Evolutionary conservation across 169 alveolate genomes (phyloP).

Genomic region (Amoebophrya sp.): DNA sequence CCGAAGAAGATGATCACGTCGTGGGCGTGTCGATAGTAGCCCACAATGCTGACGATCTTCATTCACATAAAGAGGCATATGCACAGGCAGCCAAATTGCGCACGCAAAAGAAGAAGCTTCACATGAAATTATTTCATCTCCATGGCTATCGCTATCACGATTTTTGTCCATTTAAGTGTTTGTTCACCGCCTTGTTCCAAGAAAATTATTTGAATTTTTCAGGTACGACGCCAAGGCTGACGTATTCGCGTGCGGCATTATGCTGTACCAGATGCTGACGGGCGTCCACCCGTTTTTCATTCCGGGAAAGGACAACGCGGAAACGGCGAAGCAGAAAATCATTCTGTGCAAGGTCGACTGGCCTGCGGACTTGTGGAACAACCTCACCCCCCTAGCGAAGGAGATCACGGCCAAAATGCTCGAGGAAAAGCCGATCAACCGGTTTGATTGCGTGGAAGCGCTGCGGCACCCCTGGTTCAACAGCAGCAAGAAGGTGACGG

Average conservation of each 20-base stretch:
- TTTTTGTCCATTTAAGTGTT: too few relatives aligned
- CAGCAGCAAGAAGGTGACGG: too few relatives aligned
- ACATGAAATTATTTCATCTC: too few relatives aligned
- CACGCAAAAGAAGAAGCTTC: too few relatives aligned
- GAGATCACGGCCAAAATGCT: neutral
- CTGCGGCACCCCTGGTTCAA: neutral
- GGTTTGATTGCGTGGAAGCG: neutral
- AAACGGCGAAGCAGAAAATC: slow-evolving; percentile 47
- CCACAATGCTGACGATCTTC: too few relatives aligned
- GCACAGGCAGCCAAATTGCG: too few relatives aligned
- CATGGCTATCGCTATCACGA: too few relatives aligned
- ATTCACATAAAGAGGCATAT: too few relatives aligned
- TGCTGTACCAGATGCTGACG: slow-evolving; percentile 59
- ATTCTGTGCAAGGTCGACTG: neutral
- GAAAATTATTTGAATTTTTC: too few relatives aligned
- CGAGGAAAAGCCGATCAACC: neutral
- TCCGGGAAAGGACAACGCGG: slow-evolving; percentile 61
- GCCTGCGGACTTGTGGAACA: slow-evolving; percentile 49
- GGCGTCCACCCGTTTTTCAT: slow-evolving; percentile 65
- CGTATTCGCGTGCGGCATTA: slow-evolving; percentile 65
- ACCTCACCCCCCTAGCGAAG: neutral
- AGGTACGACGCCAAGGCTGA: slow-evolving; percentile 69
- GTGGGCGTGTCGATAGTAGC: too few relatives aligned
- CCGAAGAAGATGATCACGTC: too few relatives aligned
- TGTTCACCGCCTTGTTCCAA: too few relatives aligned